Percentiles rank a stretch among this genome's conserved stretches.
These are phyloP conservation scores for Solanum pinnatisectum DNA, from an alignment of 257 asterid species.

Conservation along the genomic window DNA sequence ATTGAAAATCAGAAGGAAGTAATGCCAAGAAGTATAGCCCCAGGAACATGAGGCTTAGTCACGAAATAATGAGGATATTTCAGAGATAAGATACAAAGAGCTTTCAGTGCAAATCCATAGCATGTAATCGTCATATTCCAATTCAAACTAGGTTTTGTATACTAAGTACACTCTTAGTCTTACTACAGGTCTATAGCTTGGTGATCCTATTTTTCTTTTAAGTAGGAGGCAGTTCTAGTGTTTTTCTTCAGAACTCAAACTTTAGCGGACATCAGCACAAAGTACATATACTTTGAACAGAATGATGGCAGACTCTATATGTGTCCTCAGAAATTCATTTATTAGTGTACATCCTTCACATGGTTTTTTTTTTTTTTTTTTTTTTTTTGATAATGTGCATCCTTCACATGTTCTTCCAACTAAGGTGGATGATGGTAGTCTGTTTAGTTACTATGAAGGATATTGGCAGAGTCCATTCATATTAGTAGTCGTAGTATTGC, in stretches of 20 bases:
- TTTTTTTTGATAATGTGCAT: neutral
- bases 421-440: neutral
- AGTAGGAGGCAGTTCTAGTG: neutral
- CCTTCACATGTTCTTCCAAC: neutral
- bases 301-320: neutral
- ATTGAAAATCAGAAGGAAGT: constrained; percentile 11
- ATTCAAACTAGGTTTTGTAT: neutral
- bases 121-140: neutral
- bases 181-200: neutral
- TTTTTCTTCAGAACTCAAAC: neutral
- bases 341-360: neutral
- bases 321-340: neutral
- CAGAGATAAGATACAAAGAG: neutral
- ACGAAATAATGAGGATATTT: neutral
- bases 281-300: neutral
- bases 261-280: neutral
- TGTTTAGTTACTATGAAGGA: neutral
- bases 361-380: neutral
- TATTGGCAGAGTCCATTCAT: neutral
- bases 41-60: neutral
- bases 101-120: neutral
- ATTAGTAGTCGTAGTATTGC: neutral
- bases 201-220: neutral
- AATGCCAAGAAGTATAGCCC: neutral
- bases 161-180: neutral